phyloP scores from a whole-genome alignment of 257 asterid genomes.

The Solanum arcanum region DNA sequence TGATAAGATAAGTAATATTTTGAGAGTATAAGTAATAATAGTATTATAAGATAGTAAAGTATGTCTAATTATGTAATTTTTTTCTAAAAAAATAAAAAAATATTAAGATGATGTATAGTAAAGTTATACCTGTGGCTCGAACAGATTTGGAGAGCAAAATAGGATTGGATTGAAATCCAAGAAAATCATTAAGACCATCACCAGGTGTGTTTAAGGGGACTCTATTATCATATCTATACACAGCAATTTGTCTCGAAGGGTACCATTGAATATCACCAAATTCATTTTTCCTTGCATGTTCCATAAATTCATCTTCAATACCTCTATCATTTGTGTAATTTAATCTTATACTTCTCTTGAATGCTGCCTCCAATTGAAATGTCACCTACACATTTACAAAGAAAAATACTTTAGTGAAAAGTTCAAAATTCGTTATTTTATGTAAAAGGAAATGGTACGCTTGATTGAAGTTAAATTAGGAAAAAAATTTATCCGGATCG shows the following conservation, averaged over 20 bases:
- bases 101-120: not conserved
- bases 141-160: constrained; percentile 29
- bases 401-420: not conserved
- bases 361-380: constrained; percentile 46
- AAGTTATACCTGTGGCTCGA: constrained; percentile 46
- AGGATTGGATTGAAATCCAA: constrained; percentile 71
- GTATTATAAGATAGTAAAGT: no score
- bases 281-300: constrained; percentile 53
- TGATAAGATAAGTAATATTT: no score
- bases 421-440: not conserved
- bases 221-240: constrained; percentile 61
- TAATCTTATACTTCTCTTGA: constrained; percentile 54
- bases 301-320: constrained; percentile 41
- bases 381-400: constrained; percentile 33
- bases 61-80: no score
- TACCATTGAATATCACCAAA: constrained; percentile 90
- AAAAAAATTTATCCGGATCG: no score
- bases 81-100: no score
- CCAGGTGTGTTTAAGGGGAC: constrained; percentile 42
- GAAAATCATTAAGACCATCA: constrained; percentile 62
- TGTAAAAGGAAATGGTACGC: not conserved
- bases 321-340: constrained; percentile 51
- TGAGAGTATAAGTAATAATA: no score
- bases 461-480: not conserved
- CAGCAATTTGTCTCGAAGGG: constrained; percentile 65